These are phyloP conservation scores for Copromyces sp. DNA, from an alignment of 495 filamentous ascomycete species.

Conservation along the genomic window DNA sequence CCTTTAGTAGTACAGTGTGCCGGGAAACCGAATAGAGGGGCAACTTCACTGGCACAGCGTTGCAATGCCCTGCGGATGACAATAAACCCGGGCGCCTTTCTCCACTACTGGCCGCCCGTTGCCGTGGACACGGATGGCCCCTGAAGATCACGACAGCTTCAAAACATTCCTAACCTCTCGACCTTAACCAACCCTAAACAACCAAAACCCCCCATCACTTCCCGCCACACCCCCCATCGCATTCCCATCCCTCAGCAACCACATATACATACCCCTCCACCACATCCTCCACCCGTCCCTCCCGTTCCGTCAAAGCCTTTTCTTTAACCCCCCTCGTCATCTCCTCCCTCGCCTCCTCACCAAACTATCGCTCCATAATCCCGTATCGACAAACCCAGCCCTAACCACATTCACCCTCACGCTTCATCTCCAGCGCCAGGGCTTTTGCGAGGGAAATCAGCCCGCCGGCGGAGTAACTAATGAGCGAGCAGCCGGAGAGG, in stretches of 20 bases:
- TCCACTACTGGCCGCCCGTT: not conserved
- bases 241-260: slow-evolving; percentile 47
- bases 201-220: slow-evolving; percentile 12
- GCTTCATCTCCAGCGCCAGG: slow-evolving; percentile 48
- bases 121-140: not conserved
- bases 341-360: slow-evolving; percentile 17
- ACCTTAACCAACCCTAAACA: not conserved
- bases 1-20: not conserved
- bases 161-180: not conserved
- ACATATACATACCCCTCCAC: slow-evolving; percentile 59
- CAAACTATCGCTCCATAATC: slow-evolving; percentile 25
- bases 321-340: slow-evolving; percentile 19
- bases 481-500: slow-evolving; percentile 37
- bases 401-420: slow-evolving; percentile 50
- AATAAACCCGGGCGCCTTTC: not conserved
- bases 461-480: slow-evolving; percentile 28
- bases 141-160: not conserved
- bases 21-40: not conserved
- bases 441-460: slow-evolving; percentile 35
- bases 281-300: slow-evolving; percentile 45
- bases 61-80: not conserved
- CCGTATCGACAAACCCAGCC: slow-evolving; percentile 47
- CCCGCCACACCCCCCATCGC: slow-evolving; percentile 11
- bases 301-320: slow-evolving; percentile 30
- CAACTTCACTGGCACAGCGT: not conserved